Evolutionary conservation across 1,284 basidiomycete genomes (phyloP).

Genomic region (Trametes versicolor): DNA sequence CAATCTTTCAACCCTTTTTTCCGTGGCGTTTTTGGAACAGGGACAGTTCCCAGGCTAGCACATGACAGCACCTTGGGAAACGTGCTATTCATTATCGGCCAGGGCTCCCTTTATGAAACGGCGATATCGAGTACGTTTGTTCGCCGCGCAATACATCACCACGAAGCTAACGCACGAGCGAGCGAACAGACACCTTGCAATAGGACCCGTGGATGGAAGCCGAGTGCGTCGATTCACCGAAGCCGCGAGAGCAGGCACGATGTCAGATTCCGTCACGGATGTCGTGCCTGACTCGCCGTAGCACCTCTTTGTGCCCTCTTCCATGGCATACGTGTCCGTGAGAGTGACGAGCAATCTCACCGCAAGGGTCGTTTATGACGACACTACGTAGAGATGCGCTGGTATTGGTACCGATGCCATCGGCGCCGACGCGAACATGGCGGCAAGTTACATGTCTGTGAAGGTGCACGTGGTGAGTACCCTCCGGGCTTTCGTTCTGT

Average conservation of each 20-base stretch:
- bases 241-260: constrained; percentile 4
- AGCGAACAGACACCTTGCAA: constrained; percentile 1
- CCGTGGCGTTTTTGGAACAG: constrained; percentile 1
- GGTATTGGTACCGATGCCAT: constrained; percentile 1
- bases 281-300: constrained; percentile 21
- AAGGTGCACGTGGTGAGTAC: constrained; percentile 19
- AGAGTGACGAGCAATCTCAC: background rate
- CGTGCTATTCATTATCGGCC: background rate
- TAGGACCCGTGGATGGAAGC: constrained; percentile 15
- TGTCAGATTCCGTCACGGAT: constrained; percentile 21
- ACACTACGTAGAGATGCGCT: background rate
- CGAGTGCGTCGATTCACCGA: constrained; percentile 11
- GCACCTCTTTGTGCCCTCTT: constrained; percentile 1
- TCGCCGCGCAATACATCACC: constrained; percentile 4
- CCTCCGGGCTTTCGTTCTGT: constrained; percentile 3
- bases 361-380: constrained; percentile 10
- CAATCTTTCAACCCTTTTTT: constrained; percentile 1
- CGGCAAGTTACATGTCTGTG: constrained; percentile 1
- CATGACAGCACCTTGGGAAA: constrained; percentile 12
- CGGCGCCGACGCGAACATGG: constrained; percentile 6
- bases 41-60: constrained; percentile 8
- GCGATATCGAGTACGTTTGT: constrained; percentile 12
- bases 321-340: background rate
- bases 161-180: constrained; percentile 12
- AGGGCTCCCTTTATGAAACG: background rate